Percentiles rank a stretch among this genome's conserved stretches.
Evolutionary conservation across 202 grass and related monocot genomes (phyloP).

Genomic region (Zoysia matrella): DNA sequence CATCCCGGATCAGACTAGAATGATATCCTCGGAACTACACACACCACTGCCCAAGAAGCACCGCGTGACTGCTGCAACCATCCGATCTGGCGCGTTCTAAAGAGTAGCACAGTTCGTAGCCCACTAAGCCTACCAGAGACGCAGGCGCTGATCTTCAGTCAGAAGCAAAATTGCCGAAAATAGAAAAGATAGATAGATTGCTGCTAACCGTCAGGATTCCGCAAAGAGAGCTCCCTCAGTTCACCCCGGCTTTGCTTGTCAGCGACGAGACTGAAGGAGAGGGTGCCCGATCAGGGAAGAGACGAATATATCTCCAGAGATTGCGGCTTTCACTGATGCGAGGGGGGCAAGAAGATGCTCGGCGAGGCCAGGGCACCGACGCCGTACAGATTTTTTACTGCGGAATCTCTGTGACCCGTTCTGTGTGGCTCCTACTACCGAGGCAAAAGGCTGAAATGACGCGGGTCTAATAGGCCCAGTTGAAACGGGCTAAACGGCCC

Average conservation of each 20-base stretch:
- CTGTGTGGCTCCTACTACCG: conserved; percentile 19
- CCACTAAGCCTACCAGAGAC: neutral
- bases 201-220: conserved; percentile 23
- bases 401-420: conserved; percentile 30
- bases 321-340: neutral
- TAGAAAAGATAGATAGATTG: neutral
- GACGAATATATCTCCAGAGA: neutral
- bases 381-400: conserved; percentile 18
- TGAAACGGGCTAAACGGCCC: neutral
- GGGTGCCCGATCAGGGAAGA: neutral
- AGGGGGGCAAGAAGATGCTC: conserved; percentile 40
- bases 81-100: neutral
- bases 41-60: neutral
- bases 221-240: neutral
- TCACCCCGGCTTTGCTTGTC: neutral
- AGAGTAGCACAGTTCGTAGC: neutral
- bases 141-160: neutral
- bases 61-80: neutral
- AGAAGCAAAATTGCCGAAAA: neutral
- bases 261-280: conserved; percentile 9
- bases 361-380: neutral
- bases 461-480: neutral
- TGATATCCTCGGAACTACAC: neutral
- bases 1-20: neutral
- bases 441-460: neutral